These are phyloP conservation scores for Lactarius trivialis DNA, from an alignment of 768 basidiomycete species.

Conservation along the genomic window DNA sequence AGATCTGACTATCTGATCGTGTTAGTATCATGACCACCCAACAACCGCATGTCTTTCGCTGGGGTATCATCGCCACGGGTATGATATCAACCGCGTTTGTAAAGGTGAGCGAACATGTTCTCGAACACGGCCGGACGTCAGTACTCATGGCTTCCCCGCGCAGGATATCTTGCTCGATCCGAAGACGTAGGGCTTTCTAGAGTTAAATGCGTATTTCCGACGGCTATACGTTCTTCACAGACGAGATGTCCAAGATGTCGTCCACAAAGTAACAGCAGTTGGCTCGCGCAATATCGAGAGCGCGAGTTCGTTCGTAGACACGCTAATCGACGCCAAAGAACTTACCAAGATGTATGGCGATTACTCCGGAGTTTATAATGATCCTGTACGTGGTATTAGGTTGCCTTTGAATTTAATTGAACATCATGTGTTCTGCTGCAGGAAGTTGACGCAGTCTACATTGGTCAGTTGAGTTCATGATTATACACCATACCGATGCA, in stretches of 20 bases:
- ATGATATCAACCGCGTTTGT: constrained; percentile 62
- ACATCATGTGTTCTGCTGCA: not conserved
- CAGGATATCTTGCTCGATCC: constrained; percentile 77
- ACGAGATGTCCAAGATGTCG: constrained; percentile 58
- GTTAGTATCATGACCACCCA: constrained; percentile 18
- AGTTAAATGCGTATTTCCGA: not conserved
- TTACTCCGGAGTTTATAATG: constrained; percentile 44
- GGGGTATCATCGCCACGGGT: constrained; percentile 88
- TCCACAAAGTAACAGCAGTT: constrained; percentile 64
- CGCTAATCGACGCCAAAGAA: constrained; percentile 42
- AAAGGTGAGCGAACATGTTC: constrained; percentile 40
- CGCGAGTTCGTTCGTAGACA: constrained; percentile 62
- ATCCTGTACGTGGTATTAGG: constrained; percentile 10
- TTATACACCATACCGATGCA: not conserved
- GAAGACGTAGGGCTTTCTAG: constrained; percentile 44
- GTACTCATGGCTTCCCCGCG: not conserved
- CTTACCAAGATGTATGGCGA: constrained; percentile 62
- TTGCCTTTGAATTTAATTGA: not conserved
- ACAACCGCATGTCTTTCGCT: constrained; percentile 47
- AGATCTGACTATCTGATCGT: not conserved
- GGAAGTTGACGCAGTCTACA: constrained; percentile 74
- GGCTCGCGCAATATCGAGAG: constrained; percentile 68
- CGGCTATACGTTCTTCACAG: constrained; percentile 31
- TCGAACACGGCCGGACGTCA: not conserved
- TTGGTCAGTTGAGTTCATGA: constrained; percentile 38